Base-by-base conservation (phyloP, 1,284 basidiomycete genomes). In the Cystobasidium sp. region DNA sequence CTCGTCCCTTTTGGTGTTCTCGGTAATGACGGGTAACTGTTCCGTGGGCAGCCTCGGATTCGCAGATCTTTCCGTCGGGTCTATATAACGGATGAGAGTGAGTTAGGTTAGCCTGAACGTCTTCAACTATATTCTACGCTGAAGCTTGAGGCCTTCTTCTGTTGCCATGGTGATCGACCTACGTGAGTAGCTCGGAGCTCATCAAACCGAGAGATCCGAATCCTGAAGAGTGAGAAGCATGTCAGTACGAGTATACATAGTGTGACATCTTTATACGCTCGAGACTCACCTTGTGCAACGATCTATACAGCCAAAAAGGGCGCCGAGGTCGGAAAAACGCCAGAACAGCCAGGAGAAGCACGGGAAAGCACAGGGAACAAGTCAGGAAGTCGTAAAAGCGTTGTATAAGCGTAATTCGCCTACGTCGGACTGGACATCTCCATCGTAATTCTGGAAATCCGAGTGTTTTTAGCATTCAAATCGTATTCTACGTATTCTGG, bases 21-120 rank as follows among this genome's bases (percentile, higher is more conserved):
- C 96, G 91, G 86, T 94, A 99, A 85, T 98, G 96, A 47, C 96
- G 90, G 7, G 95, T 97, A 74, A 95, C 79, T 47, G 80, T 81
- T 22, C 81, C 81, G 78, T 81, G 80, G 18, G 94, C 94, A 68
- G 94, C 94, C 84, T 97, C 95, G 76, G 90, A 88, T 84, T 95
- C 93, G 82, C 97, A 90, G 72, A 92, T 88, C 81, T 90, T 86
- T 51, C 97, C 96, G 80, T 97, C 95, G 52, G 97, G 96, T 5
- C 97, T 98, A 22, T 20, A 47, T 22, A 10, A 24, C 44, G 9
- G n/a, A 22, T 16, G 44, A 18, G 46, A 6, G 41, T 31, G 31
- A 31, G 31, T 31, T 31, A 5, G 5, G 31, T 31, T 5, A 31
- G 31, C 31, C 5, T 31, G 9, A 2, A 4, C n/a, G n/a, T 53